phyloP scores from a whole-genome alignment of 768 basidiomycete species.

The Suillus plorans region DNA sequence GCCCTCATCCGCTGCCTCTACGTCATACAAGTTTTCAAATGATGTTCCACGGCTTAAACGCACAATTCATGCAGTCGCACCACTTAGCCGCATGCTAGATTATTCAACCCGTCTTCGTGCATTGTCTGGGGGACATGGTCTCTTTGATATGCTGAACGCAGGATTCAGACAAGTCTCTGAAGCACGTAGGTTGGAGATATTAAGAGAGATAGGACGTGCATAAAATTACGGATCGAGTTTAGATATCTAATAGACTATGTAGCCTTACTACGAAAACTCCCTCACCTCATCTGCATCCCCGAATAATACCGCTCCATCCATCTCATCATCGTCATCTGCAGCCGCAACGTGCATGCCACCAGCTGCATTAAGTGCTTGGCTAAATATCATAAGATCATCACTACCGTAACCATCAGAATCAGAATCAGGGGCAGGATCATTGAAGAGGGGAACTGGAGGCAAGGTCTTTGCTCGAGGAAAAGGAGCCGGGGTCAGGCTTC shows the following conservation, averaged over 20 bases:
- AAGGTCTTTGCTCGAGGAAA: conserved; percentile 24
- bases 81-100: conserved; percentile 80
- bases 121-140: conserved; percentile 77
- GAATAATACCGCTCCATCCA: conserved; percentile 71
- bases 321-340: conserved; percentile 74
- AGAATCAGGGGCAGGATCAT: conserved; percentile 26
- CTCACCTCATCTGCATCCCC: conserved; percentile 80
- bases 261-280: conserved; percentile 45
- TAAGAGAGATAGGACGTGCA: conserved; percentile 76
- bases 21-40: conserved; percentile 25
- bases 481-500: conserved; percentile 40
- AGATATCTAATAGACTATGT: conserved; percentile 14
- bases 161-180: conserved; percentile 72
- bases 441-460: conserved; percentile 46
- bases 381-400: conserved; percentile 71
- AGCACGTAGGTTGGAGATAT: conserved; percentile 64
- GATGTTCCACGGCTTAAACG: conserved; percentile 48
- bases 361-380: conserved; percentile 62
- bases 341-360: conserved; percentile 57
- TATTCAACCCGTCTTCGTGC: conserved; percentile 79
- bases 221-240: conserved; percentile 27
- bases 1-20: conserved; percentile 52
- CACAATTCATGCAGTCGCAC: conserved; percentile 71
- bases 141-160: conserved; percentile 76
- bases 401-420: conserved; percentile 37